Percentiles rank a stretch among this genome's conserved stretches.
phyloP scores from a whole-genome alignment of 371 early-diverging fungal genomes.

The Globomyces sp. region DNA sequence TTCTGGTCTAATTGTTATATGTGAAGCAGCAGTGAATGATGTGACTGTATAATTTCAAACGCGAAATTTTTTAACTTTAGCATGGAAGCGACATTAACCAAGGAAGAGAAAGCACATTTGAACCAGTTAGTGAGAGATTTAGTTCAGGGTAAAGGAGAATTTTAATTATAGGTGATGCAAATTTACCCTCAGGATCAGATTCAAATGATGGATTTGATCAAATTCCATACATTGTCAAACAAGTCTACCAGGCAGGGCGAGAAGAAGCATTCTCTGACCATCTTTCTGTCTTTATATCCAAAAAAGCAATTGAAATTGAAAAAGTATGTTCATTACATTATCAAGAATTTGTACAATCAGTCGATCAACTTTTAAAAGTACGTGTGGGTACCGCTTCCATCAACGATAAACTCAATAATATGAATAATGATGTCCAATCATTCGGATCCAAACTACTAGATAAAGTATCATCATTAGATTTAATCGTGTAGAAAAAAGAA shows the following conservation, averaged over 20 bases:
- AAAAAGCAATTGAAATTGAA: slow-evolving; percentile 96
- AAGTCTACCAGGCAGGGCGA: slow-evolving; percentile 80
- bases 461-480: slow-evolving; percentile 53
- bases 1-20: no score
- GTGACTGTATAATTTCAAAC: background rate
- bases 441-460: slow-evolving; percentile 75
- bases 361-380: slow-evolving; percentile 93
- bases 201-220: slow-evolving; percentile 41
- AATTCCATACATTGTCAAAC: slow-evolving; percentile 68
- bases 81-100: slow-evolving; percentile 5
- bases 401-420: slow-evolving; percentile 76
- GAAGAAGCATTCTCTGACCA: slow-evolving; percentile 86
- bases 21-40: no score
- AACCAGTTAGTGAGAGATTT: slow-evolving; percentile 43
- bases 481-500: slow-evolving; percentile 76
- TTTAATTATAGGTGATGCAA: background rate
- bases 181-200: slow-evolving; percentile 11
- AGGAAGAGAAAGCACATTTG: slow-evolving; percentile 34
- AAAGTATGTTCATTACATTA: slow-evolving; percentile 95
- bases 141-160: slow-evolving; percentile 13
- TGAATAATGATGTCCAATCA: slow-evolving; percentile 80
- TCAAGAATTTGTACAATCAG: slow-evolving; percentile 95
- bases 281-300: slow-evolving; percentile 70
- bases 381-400: slow-evolving; percentile 81
- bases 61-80: background rate